phyloP scores from a whole-genome alignment of 2,329 filamentous ascomycete genomes.

The Penicillium oxalicum region DNA sequence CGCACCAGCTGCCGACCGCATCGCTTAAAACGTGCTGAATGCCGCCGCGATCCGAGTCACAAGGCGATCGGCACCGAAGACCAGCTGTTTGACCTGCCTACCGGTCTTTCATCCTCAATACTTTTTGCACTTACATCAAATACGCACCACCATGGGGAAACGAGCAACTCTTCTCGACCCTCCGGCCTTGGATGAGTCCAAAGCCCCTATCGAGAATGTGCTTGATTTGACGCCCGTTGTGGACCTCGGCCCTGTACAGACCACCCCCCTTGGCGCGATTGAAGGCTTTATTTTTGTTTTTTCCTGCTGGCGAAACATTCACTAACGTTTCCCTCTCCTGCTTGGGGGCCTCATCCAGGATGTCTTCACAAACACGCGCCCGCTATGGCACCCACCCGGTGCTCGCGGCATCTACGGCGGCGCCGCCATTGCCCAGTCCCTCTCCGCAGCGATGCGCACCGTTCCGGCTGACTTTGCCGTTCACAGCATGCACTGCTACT shows the following conservation, averaged over 20 bases:
- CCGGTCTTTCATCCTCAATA: neutral
- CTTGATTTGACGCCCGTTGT: constrained; percentile 74
- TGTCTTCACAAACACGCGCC: constrained; percentile 90
- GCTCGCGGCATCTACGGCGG: constrained; percentile 93
- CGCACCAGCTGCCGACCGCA: neutral
- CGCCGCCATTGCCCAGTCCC: constrained; percentile 84
- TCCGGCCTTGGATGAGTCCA: constrained; percentile 64
- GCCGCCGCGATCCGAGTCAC: constrained; percentile 8
- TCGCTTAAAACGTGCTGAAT: constrained; percentile 6
- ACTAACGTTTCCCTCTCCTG: too few species aligned
- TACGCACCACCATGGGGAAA: constrained; percentile 22
- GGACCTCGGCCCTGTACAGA: constrained; percentile 53
- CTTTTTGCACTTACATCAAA: neutral
- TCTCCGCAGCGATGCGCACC: constrained; percentile 81
- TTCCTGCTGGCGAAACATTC: too few species aligned
- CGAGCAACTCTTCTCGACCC: constrained; percentile 64
- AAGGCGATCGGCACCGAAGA: neutral
- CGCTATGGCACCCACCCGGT: constrained; percentile 84
- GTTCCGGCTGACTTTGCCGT: constrained; percentile 72
- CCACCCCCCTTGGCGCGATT: too few species aligned
- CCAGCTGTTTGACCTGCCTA: neutral
- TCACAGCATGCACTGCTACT: constrained; percentile 99
- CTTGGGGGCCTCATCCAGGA: constrained; percentile 48
- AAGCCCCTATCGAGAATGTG: constrained; percentile 80
- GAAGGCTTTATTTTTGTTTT: too few species aligned